Evolutionary conservation across 108 stramenopile genomes (phyloP).

Genomic region (Fragilaria crotonensis): DNA sequence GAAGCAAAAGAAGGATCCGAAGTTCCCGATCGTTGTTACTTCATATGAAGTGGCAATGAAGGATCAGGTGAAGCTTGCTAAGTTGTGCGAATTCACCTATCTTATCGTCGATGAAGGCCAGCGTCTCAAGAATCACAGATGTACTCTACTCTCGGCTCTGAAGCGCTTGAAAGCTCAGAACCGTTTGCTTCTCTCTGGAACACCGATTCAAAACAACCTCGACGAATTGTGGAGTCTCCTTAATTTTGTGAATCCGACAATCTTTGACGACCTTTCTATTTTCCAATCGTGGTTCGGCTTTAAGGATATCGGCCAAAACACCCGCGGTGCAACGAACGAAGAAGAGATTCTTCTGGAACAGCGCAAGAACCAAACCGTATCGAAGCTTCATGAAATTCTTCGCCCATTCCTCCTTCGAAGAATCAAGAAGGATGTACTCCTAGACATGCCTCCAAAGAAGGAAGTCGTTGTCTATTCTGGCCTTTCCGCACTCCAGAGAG

Average conservation of each 20-base stretch:
- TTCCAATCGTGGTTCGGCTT: slow-evolving; percentile 98
- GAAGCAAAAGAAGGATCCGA: slow-evolving; percentile 41
- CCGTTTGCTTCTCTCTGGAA: slow-evolving; percentile 91
- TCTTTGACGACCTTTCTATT: slow-evolving; percentile 95
- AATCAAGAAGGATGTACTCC: slow-evolving; percentile 88
- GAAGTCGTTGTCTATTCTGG: slow-evolving; percentile 94
- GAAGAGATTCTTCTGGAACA: slow-evolving; percentile 85
- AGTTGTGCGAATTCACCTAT: slow-evolving; percentile 78
- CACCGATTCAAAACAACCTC: slow-evolving; percentile 95
- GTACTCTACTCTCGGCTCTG: slow-evolving; percentile 85
- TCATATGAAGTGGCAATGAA: slow-evolving; percentile 91
- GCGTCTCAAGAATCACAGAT: slow-evolving; percentile 94
- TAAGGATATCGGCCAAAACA: slow-evolving; percentile 93
- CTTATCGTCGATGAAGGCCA: slow-evolving; percentile 98
- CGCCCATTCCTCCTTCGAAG: slow-evolving; percentile 94
- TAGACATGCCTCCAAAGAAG: slow-evolving; percentile 91
- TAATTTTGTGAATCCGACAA: slow-evolving; percentile 97
- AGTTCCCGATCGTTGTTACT: slow-evolving; percentile 92
- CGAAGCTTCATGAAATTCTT: slow-evolving; percentile 96
- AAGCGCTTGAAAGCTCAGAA: slow-evolving; percentile 81
- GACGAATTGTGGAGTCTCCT: slow-evolving; percentile 97
- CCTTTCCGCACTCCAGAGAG: slow-evolving; percentile 85
- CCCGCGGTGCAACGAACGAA: slow-evolving; percentile 73
- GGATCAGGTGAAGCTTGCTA: slow-evolving; percentile 68
- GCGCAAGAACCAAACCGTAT: slow-evolving; percentile 83